Base-by-base conservation (phyloP, 2,329 filamentous ascomycete genomes). In the Neonectria magnoliae region DNA sequence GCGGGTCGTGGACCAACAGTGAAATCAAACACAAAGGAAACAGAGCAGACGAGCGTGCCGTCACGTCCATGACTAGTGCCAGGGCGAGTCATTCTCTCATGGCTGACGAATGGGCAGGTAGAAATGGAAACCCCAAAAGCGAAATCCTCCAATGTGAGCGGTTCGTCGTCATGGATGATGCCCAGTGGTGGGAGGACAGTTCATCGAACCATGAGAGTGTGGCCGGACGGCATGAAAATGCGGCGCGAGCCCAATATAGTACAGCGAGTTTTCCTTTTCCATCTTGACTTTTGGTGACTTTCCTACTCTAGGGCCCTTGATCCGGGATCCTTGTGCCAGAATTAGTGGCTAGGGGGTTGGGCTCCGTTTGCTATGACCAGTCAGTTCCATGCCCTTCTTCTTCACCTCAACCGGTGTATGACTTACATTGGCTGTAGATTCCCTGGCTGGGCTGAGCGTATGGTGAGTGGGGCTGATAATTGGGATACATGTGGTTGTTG, bases 381-480 rank as follows among this genome's bases (percentile, higher is more conserved):
- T 68, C 68, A 67, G 68, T 63, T 60, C 55, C 42, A 65, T 61
- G 38, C 47, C 45, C 60, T 13, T 33, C 18, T 20, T 31, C 8
- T 31, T 33, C n/a, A 20, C n/a, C n/a, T 31, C 33, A 13, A 29
- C 1, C 2, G 27, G 29, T 59, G 14, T 41, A 53, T 33, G 55
- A 77, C 78, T 83, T 80, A 84, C 87, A 84, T 79, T 88, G 87
- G 77, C 78, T 87, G 75, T 90, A 90, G 79, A 90, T 86, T 77
- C 84, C 83, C 76, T 85, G 84, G 70, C 81, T 85, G 25, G 85
- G 82, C 73, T 85, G 83, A 57, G 83, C 85, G 68, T 89, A 89
- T 5, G 86, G 86, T 13, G 87, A 88, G 54, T 87, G 84, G 55
- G 87, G 85, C 62, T 85, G 83, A 74, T 89, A 89, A 72, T 80